Evolutionary conservation across 2,329 filamentous ascomycete species (phyloP).

Genomic region (Fusarium siculi): DNA sequence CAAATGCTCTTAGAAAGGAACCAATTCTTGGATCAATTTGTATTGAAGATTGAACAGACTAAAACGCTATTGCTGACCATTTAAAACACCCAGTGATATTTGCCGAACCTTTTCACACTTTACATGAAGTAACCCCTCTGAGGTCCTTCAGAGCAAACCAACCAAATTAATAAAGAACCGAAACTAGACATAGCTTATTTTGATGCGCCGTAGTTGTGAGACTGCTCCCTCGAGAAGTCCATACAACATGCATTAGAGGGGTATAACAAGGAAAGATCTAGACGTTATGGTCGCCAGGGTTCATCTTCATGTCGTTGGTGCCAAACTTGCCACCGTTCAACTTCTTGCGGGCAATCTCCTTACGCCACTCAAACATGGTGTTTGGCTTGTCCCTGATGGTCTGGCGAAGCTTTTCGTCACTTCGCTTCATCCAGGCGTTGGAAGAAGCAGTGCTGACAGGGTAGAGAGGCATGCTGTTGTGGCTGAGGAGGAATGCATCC

Average conservation of each 20-base stretch:
- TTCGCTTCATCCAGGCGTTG: constrained; percentile 53
- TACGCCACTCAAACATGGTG: constrained; percentile 50
- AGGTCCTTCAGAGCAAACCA: constrained; percentile 13
- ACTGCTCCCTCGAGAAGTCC: constrained; percentile 15
- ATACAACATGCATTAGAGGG: constrained; percentile 37
- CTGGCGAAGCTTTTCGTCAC: constrained; percentile 53
- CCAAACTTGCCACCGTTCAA: constrained; percentile 8
- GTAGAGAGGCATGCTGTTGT: constrained; percentile 64
- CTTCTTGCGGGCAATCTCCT: constrained; percentile 36
- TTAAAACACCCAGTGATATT: constrained; percentile 19
- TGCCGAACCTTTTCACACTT: constrained; percentile 14
- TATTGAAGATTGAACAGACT: constrained; percentile 23
- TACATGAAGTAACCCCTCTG: constrained; percentile 2
- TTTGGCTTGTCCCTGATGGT: constrained; percentile 55
- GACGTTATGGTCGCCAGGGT: constrained; percentile 41
- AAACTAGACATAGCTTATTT: constrained; percentile 34
- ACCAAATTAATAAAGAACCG: constrained; percentile 29
- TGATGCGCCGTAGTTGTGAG: constrained; percentile 39
- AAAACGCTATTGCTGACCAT: constrained; percentile 27
- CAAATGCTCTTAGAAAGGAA: not conserved
- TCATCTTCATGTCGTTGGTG: constrained; percentile 13
- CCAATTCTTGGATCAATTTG: constrained; percentile 17
- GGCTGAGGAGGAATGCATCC: constrained; percentile 47
- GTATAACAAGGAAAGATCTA: constrained; percentile 18
- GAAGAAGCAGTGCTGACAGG: constrained; percentile 59